These are phyloP conservation scores for Cardamine resedifolia DNA, from an alignment of 345 rosid genomes.

Conservation along the genomic window DNA sequence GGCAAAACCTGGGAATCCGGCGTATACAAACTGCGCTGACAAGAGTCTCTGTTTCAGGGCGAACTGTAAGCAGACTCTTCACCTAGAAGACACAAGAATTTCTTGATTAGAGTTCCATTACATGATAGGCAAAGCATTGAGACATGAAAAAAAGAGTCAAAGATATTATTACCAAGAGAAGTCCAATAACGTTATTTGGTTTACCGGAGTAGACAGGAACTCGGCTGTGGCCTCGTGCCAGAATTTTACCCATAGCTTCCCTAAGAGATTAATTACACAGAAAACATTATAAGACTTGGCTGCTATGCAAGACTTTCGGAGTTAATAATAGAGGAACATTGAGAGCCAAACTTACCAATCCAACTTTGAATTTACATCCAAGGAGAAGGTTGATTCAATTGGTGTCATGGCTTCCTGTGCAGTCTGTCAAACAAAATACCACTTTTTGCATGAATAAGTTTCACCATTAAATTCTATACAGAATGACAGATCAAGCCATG, in stretches of 20 bases:
- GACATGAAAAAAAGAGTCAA: not conserved
- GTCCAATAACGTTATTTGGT: slow-evolving; percentile 89
- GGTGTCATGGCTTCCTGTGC: slow-evolving; percentile 99
- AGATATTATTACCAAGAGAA: slow-evolving; percentile 69
- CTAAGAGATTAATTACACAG: slow-evolving; percentile 42
- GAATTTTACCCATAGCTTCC: slow-evolving; percentile 99
- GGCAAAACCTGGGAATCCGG: slow-evolving; percentile 80
- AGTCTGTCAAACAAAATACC: slow-evolving; percentile 53
- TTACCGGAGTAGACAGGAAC: slow-evolving; percentile 95
- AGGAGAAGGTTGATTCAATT: slow-evolving; percentile 93
- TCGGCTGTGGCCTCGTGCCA: slow-evolving; percentile 95
- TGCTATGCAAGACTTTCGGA: not conserved
- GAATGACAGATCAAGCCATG: slow-evolving; percentile 8
- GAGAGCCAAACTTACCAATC: slow-evolving; percentile 66
- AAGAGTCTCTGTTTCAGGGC: slow-evolving; percentile 98
- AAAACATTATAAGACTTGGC: not conserved
- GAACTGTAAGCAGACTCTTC: slow-evolving; percentile 94
- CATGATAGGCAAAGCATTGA: slow-evolving; percentile 4
- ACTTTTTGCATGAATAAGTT: slow-evolving; percentile 2
- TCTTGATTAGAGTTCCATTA: not conserved
- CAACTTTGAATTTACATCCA: slow-evolving; percentile 94
- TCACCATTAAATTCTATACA: not conserved
- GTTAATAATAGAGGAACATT: not conserved
- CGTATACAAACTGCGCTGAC: slow-evolving; percentile 96
- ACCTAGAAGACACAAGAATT: slow-evolving; percentile 47